Evolutionary conservation across 805 yeast species (phyloP).

Genomic region (Pachysolen tannophilus): DNA sequence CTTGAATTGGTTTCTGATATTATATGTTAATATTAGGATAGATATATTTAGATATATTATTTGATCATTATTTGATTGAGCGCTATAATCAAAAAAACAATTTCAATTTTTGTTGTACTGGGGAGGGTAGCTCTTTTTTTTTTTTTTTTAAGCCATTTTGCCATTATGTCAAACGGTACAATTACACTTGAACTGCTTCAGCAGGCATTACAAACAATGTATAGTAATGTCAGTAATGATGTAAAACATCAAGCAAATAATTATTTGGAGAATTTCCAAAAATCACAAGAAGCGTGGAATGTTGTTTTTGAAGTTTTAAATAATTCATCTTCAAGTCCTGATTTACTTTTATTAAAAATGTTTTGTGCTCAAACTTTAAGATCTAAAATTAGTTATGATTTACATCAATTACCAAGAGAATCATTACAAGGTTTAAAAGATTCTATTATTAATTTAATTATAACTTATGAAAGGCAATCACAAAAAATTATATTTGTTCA

Average conservation of each 20-base stretch:
- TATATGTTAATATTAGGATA: background rate
- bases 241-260: conserved; percentile 38
- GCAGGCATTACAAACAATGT: conserved; percentile 39
- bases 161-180: conserved; percentile 5
- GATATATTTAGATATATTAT: background rate
- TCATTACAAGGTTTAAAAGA: conserved; percentile 57
- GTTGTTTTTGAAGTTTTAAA: conserved; percentile 48
- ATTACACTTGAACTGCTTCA: conserved; percentile 21
- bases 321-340: conserved; percentile 11
- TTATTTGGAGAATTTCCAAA: conserved; percentile 75
- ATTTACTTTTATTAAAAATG: conserved; percentile 51
- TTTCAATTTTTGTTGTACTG: background rate
- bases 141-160: no score
- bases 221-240: conserved; percentile 20
- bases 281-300: conserved; percentile 77
- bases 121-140: background rate
- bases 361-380: conserved; percentile 91
- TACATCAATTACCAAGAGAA: conserved; percentile 62
- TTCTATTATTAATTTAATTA: conserved; percentile 52
- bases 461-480: conserved; percentile 34
- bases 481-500: conserved; percentile 70
- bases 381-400: conserved; percentile 77
- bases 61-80: background rate
- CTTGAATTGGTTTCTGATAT: background rate
- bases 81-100: background rate